A percentile compares a stretch with the other conserved stretches of the same genome.
These are phyloP conservation scores for Penstemon barbatus DNA, from an alignment of 257 asterid species.

Conservation along the genomic window DNA sequence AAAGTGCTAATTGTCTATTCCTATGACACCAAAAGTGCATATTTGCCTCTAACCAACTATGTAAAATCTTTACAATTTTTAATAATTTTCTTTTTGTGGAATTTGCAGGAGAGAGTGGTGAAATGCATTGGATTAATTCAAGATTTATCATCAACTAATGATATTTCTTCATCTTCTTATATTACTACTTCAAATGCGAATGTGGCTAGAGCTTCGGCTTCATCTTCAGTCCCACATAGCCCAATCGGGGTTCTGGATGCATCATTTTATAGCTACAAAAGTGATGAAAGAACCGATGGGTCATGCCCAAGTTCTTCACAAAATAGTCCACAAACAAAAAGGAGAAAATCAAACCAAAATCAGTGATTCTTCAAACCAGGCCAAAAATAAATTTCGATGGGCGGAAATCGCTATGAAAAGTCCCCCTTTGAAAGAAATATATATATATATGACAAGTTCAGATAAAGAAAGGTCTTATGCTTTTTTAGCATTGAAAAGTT, in stretches of 20 bases:
- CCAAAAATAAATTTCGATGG: not conserved
- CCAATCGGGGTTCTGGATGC: slow-evolving; percentile 72
- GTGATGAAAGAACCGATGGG: slow-evolving; percentile 47
- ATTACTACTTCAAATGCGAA: slow-evolving; percentile 2
- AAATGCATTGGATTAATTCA: slow-evolving; percentile 58
- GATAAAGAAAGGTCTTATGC: not conserved
- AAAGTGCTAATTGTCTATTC: too few species aligned
- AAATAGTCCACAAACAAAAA: slow-evolving; percentile 46
- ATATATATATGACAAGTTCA: not conserved
- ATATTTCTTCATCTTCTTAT: slow-evolving; percentile 11
- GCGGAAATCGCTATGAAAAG: not conserved
- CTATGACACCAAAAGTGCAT: too few species aligned
- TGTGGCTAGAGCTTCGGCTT: slow-evolving; percentile 21
- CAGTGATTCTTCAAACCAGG: not conserved
- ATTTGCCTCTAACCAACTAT: not conserved
- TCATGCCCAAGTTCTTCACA: slow-evolving; percentile 48
- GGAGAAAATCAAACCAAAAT: slow-evolving; percentile 52
- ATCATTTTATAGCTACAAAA: slow-evolving; percentile 58
- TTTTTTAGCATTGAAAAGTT: too few species aligned
- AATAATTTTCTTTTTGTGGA: not conserved
- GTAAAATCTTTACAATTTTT: not conserved
- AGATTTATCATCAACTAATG: slow-evolving; percentile 50
- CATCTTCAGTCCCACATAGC: slow-evolving; percentile 43
- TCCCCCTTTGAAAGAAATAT: not conserved
- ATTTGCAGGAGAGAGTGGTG: slow-evolving; percentile 62